A percentile compares a stretch with the other conserved stretches of the same genome.
Conservation (phyloP, 106 monocot genomes). For the Narthecium ossifragum region DNA sequence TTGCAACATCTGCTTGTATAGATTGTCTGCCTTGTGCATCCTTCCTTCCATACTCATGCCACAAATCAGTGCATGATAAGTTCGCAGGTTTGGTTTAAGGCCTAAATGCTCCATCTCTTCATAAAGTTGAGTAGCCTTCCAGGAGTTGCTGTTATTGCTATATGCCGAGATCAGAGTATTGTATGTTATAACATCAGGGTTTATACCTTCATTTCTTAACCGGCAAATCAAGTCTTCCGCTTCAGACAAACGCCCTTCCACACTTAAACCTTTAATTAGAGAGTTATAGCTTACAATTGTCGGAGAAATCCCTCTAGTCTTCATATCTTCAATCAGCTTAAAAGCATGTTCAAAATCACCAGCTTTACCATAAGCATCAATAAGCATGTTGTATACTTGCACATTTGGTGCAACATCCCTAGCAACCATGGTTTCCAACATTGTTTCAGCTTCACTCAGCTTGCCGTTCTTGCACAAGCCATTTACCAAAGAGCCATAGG, state of each 20-base stretch:
- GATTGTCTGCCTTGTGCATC: constrained; percentile 25
- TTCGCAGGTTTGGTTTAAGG: constrained; percentile 35
- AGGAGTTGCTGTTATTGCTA: constrained; percentile 21
- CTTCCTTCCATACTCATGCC: constrained; percentile 26
- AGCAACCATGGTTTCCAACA: constrained; percentile 32
- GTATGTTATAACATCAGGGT: constrained; percentile 60
- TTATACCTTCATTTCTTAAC: constrained; percentile 33
- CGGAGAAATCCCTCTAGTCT: constrained; percentile 22
- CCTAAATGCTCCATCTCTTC: constrained; percentile 42
- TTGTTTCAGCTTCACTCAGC: constrained; percentile 30
- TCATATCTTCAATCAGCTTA: constrained; percentile 33
- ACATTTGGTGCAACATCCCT: constrained; percentile 28
- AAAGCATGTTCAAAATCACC: constrained; percentile 15
- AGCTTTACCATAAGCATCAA: constrained; percentile 30
- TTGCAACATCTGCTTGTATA: constrained; percentile 36
- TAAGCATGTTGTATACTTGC: constrained; percentile 47
- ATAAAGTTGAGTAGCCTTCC: constrained; percentile 38
- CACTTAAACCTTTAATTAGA: constrained; percentile 51
- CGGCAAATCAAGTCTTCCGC: constrained; percentile 29
- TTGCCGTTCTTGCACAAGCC: constrained; percentile 48
- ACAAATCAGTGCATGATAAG: constrained; percentile 32
- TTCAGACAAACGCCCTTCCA: constrained; percentile 18
- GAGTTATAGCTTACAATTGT: constrained; percentile 54
- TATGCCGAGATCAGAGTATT: constrained; percentile 55
- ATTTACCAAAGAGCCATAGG: constrained; percentile 57